phyloP scores from a whole-genome alignment of 495 filamentous ascomycete species.

The Daldinia vernicosa region DNA sequence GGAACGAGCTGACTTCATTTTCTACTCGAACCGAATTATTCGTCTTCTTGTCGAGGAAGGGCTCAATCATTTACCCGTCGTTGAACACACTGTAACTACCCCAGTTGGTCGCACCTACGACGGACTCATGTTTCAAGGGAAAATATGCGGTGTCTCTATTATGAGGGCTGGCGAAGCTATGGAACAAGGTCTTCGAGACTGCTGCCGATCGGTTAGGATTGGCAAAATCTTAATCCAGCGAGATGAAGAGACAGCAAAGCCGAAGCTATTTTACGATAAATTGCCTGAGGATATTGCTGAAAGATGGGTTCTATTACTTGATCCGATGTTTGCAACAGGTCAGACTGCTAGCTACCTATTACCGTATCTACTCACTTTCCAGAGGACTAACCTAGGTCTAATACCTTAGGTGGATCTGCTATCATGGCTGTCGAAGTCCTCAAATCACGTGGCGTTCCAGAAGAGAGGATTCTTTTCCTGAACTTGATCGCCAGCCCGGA shows the following conservation, averaged over 20 bases:
- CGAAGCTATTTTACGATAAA: conserved; percentile 96
- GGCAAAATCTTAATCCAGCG: conserved; percentile 98
- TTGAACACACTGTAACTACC: conserved; percentile 86
- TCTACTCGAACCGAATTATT: conserved; percentile 98
- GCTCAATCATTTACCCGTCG: conserved; percentile 92
- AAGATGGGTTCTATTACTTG: conserved; percentile 92
- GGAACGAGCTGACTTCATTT: conserved; percentile 93
- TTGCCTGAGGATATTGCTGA: conserved; percentile 91
- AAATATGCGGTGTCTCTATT: conserved; percentile 98
- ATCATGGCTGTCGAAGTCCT: conserved; percentile 96
- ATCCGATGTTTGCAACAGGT: conserved; percentile 99
- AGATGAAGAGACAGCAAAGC: conserved; percentile 92
- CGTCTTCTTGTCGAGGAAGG: conserved; percentile 98
- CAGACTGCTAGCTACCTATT: conserved; percentile 35
- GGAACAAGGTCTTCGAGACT: conserved; percentile 96
- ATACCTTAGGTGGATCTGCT: conserved; percentile 81
- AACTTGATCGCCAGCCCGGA: conserved; percentile 96
- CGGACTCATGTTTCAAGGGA: conserved; percentile 94
- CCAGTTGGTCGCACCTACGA: conserved; percentile 89
- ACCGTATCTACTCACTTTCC: conserved; percentile 24
- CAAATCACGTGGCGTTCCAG: conserved; percentile 87
- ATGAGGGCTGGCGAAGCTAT: conserved; percentile 98
- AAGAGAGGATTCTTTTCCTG: conserved; percentile 93
- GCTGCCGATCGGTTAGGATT: conserved; percentile 94
- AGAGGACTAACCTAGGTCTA: conserved; percentile 16